Percentiles rank a stretch among this genome's conserved stretches.
phyloP scores from a whole-genome alignment of 768 basidiomycete species.

The Saitozyma podzolica region DNA sequence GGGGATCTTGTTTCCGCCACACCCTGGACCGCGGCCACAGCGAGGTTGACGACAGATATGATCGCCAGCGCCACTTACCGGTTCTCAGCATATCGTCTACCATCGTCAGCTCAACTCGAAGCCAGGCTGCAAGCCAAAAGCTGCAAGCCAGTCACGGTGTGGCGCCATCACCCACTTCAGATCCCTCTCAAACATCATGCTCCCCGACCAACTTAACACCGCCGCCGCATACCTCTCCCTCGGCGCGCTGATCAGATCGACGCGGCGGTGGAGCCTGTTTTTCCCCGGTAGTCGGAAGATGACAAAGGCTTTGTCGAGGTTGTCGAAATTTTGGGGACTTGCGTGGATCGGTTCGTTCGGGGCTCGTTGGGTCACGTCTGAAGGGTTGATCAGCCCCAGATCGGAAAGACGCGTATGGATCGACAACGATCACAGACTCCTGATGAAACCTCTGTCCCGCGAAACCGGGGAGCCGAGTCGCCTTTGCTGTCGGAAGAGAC shows the following conservation, averaged over 20 bases:
- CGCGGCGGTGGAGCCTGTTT: slow-evolving; percentile 62
- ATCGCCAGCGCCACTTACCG: too few relatives aligned
- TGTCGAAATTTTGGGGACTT: slow-evolving; percentile 64
- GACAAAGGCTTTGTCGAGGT: slow-evolving; percentile 79
- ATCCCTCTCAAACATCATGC: slow-evolving; percentile 86
- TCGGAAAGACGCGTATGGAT: too few relatives aligned
- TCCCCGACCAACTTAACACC: slow-evolving; percentile 88
- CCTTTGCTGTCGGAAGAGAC: not conserved
- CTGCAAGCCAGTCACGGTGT: not conserved
- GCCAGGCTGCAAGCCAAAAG: too few relatives aligned
- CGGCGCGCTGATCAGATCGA: slow-evolving; percentile 80
- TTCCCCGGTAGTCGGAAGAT: slow-evolving; percentile 67
- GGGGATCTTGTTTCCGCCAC: not conserved
- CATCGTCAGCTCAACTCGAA: not conserved
- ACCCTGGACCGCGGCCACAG: not conserved
- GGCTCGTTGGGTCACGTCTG: slow-evolving; percentile 56
- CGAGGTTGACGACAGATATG: not conserved
- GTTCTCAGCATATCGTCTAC: slow-evolving; percentile 41
- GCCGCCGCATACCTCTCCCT: slow-evolving; percentile 83
- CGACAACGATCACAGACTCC: too few relatives aligned
- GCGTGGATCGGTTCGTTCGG: slow-evolving; percentile 21
- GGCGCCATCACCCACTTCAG: slow-evolving; percentile 56
- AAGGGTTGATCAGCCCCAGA: slow-evolving; percentile 56
- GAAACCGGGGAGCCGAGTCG: not conserved
- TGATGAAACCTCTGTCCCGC: too few relatives aligned